Evolutionary conservation across 768 basidiomycete species (phyloP), one percentile per base, ranked within the genome.

Genomic region (Podaxis carcinomalis): DNA sequence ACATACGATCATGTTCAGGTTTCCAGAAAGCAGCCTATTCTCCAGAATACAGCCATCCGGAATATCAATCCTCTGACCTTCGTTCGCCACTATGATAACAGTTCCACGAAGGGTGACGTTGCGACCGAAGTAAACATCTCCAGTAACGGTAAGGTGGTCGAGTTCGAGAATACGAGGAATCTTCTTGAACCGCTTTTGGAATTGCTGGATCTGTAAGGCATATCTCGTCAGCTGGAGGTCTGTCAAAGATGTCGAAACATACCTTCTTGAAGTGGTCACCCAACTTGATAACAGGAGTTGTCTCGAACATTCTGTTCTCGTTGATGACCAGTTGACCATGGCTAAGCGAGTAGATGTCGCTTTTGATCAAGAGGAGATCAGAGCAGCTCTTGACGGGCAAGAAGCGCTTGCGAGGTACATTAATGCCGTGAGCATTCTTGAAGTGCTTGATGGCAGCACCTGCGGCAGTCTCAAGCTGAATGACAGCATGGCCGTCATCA

Each of bases 201-300:
- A 96, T 72, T 93, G 83, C 67, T 85, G 84, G 62, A 92, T 90
- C 88, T 88, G 62, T 40, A 51, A 3, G 13, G 37, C 6, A 49
- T 28, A 42, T 39, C 7, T 9, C 9, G 14, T 42, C 44, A 27
- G 40, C n/a, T 56, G 11, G 32, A 27, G 62, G 40, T 9, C 10
- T 27, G n/a, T 44, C 23, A 27, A 47, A 37, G 14, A 49, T 28
- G 14, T 60, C 16, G 35, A 35, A 35, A 19, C 73, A 51, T 58
- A 92, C 90, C 85, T 93, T 95, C 83, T 95, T 97, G 86, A 98
- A 97, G 72, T 92, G 90, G 73, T 95, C 93, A 49, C 95, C 94
- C 52, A 97, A 84, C 79, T 97, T 97, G 82, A 98, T 92, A 52
- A 96, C 93, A n/a, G 95, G 96, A 27, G 92, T 88, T 19, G 85